Evolutionary conservation across 441 rosid species (phyloP).

Genomic region (Adansonia rubrostipa): DNA sequence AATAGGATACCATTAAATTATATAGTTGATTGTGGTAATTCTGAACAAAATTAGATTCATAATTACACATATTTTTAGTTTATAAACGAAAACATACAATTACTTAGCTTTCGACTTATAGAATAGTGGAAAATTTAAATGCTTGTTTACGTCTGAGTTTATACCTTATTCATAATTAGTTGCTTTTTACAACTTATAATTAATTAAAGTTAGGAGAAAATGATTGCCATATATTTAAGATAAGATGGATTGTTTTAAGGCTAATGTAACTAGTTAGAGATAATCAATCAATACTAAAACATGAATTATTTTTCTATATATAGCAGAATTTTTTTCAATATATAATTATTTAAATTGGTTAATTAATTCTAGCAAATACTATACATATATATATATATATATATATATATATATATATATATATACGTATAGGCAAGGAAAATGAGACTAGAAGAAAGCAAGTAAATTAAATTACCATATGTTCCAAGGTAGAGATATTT

Average conservation of each 20-base stretch:
- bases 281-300: not conserved
- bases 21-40: no score
- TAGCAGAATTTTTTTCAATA: no score
- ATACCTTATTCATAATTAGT: not conserved
- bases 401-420: no score
- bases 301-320: not conserved
- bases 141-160: not conserved
- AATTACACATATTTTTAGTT: not conserved
- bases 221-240: not conserved
- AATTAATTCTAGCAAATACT: no score
- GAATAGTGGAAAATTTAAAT: not conserved
- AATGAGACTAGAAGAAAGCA: no score
- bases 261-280: not conserved
- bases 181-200: not conserved
- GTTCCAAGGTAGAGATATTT: slow-evolving; percentile 91
- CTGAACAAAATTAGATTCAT: no score
- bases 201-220: not conserved
- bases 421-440: no score
- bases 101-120: not conserved
- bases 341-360: no score
- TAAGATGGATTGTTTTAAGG: not conserved
- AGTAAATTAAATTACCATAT: slow-evolving; percentile 45
- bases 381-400: no score
- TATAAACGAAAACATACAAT: not conserved
- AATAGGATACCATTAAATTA: no score